A percentile compares a stretch with the other conserved stretches of the same genome.
Evolutionary conservation across 1,139 yeast species (phyloP).

Genomic region (Scheffersomyces segobiensis): DNA sequence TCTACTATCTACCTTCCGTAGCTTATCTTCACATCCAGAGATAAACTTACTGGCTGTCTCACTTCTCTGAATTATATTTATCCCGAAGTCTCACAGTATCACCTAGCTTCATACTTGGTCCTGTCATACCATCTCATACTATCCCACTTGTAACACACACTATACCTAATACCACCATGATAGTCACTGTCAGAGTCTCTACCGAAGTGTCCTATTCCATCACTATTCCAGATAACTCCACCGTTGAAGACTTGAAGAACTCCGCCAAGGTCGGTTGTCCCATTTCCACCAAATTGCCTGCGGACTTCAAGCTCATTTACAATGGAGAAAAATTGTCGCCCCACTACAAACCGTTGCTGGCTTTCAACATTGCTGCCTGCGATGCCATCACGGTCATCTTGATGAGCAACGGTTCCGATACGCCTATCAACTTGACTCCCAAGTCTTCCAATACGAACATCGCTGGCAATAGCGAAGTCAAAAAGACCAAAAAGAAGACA

Average conservation of each 20-base stretch:
- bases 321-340: constrained; percentile 53
- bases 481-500: constrained; percentile 54
- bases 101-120: too few species aligned
- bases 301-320: constrained; percentile 49
- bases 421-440: constrained; percentile 19
- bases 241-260: constrained; percentile 49
- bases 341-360: constrained; percentile 21
- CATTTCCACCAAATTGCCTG: constrained; percentile 30
- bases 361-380: constrained; percentile 22
- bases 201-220: constrained; percentile 43
- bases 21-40: neutral
- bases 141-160: neutral
- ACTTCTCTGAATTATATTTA: neutral
- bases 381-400: constrained; percentile 40
- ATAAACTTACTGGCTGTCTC: neutral
- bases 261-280: constrained; percentile 48
- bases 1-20: neutral
- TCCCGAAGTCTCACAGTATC: too few species aligned
- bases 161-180: constrained; percentile 23
- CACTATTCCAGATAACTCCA: constrained; percentile 50
- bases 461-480: constrained; percentile 21
- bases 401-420: constrained; percentile 38
- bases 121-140: neutral
- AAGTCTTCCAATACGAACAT: constrained; percentile 12
- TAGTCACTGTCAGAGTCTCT: constrained; percentile 43